Evolutionary conservation across 768 basidiomycete species (phyloP).

Genomic region (Tulasnella sp.): DNA sequence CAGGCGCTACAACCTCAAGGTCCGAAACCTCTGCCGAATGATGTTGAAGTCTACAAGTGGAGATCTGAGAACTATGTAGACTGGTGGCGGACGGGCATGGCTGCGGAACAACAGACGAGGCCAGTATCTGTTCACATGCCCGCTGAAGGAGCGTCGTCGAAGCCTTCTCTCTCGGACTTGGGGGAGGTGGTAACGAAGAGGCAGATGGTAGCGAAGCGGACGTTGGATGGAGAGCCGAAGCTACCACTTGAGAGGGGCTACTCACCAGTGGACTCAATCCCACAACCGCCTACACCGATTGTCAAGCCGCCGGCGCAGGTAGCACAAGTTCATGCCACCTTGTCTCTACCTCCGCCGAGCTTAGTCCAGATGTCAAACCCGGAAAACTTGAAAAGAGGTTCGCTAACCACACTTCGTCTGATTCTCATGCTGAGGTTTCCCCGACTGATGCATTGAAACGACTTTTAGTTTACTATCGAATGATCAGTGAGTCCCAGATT

Average conservation of each 20-base stretch:
- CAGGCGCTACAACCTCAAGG: neutral
- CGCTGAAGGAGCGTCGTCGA: too few species aligned
- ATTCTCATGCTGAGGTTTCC: neutral
- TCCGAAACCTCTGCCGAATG: neutral
- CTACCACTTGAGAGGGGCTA: too few species aligned
- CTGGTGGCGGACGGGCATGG: conserved; percentile 12
- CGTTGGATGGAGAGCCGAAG: too few species aligned
- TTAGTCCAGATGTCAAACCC: neutral
- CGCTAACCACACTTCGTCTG: neutral
- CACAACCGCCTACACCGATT: neutral
- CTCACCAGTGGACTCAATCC: neutral
- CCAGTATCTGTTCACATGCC: neutral
- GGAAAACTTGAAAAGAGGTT: conserved; percentile 9
- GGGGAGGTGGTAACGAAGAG: too few species aligned
- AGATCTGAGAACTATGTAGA: conserved; percentile 16
- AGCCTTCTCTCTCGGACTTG: too few species aligned
- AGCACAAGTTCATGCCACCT: neutral
- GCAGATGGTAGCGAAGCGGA: too few species aligned
- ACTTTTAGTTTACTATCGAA: conserved; percentile 12
- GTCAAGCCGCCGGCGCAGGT: neutral
- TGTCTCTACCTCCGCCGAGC: neutral
- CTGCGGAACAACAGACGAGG: neutral
- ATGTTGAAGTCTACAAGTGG: conserved; percentile 12
- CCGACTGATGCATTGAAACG: too few species aligned
- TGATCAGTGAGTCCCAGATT: neutral